These are phyloP conservation scores for Trichoderma erinaceum DNA, from an alignment of 495 filamentous ascomycete species.

Conservation along the genomic window DNA sequence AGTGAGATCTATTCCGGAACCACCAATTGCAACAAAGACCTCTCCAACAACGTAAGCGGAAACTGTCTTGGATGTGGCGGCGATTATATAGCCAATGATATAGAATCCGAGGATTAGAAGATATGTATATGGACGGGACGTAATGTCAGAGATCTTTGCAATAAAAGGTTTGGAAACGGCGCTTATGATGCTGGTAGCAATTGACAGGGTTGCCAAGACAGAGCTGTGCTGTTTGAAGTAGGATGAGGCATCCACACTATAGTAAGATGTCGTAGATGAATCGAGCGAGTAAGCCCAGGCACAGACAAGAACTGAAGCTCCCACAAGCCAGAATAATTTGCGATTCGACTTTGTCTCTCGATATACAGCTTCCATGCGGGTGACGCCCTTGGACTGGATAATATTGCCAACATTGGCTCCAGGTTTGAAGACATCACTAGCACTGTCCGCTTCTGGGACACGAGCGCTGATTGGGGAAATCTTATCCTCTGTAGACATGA, in stretches of 20 bases:
- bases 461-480: not conserved
- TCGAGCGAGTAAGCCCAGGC: constrained; percentile 15
- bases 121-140: constrained; percentile 14
- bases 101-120: constrained; percentile 13
- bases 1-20: constrained; percentile 6
- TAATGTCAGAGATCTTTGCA: constrained; percentile 16
- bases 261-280: constrained; percentile 15
- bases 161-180: constrained; percentile 16
- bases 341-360: constrained; percentile 5
- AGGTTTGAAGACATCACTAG: not conserved
- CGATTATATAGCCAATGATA: constrained; percentile 13
- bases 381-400: constrained; percentile 6
- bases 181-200: constrained; percentile 12
- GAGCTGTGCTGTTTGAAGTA: constrained; percentile 14
- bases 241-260: constrained; percentile 14
- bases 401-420: constrained; percentile 17
- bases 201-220: constrained; percentile 14
- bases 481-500: not conserved
- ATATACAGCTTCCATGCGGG: constrained; percentile 14
- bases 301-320: constrained; percentile 13
- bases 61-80: constrained; percentile 4
- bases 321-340: constrained; percentile 4
- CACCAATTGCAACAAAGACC: not conserved
- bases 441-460: not conserved
- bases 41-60: constrained; percentile 8